Conservation (phyloP, 306 rosid genomes). For the Cajanus cajan region DNA sequence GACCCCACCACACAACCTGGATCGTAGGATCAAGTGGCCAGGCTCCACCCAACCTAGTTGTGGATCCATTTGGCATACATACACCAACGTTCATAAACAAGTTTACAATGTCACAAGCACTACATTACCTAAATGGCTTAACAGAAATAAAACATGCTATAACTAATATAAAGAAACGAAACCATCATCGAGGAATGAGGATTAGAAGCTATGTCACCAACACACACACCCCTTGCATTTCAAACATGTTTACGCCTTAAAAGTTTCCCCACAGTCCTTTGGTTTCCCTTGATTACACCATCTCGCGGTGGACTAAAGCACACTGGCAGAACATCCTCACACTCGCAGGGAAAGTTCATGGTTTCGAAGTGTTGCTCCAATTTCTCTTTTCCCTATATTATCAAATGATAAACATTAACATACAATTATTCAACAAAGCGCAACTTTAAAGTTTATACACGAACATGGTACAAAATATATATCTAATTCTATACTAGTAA, state of each 20-base stretch:
- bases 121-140: background rate
- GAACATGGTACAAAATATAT: too few species aligned
- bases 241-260: background rate
- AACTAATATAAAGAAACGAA: background rate
- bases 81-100: too few species aligned
- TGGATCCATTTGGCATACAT: background rate
- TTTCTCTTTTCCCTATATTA: slow-evolving; percentile 47
- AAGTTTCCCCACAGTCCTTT: slow-evolving; percentile 29
- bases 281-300: slow-evolving; percentile 31
- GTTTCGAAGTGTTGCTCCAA: slow-evolving; percentile 40
- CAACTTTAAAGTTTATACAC: too few species aligned
- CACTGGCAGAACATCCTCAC: slow-evolving; percentile 49
- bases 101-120: too few species aligned
- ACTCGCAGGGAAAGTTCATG: slow-evolving; percentile 38
- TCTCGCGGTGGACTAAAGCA: slow-evolving; percentile 55
- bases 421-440: too few species aligned
- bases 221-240: background rate
- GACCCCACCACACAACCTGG: slow-evolving; percentile 56
- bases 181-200: background rate
- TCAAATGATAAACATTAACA: too few species aligned
- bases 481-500: too few species aligned
- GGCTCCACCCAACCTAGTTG: slow-evolving; percentile 49
- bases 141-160: background rate
- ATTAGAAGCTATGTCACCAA: background rate
- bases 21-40: slow-evolving; percentile 50